Conservation (phyloP, 2,329 filamentous ascomycete genomes). For the Fusarium foetens region DNA sequence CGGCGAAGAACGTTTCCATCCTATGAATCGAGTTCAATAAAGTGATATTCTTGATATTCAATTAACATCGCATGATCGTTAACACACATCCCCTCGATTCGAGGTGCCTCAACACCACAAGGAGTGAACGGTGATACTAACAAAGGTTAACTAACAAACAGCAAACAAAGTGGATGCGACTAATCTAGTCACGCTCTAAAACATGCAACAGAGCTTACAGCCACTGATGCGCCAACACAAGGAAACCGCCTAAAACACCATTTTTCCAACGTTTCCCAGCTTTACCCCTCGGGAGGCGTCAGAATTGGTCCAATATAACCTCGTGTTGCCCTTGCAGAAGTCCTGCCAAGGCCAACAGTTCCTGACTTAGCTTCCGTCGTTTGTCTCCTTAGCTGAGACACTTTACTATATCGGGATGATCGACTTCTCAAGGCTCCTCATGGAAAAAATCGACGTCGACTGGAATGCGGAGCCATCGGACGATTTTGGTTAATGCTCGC, state of each 20-base stretch:
- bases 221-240: slow-evolving; percentile 7
- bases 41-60: not conserved
- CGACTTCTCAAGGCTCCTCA: not conserved
- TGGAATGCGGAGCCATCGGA: slow-evolving; percentile 23
- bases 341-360: not conserved
- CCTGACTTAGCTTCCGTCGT: slow-evolving; percentile 1
- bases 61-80: too few relatives aligned
- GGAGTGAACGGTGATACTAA: not conserved
- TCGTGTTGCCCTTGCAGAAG: not conserved
- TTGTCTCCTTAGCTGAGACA: not conserved
- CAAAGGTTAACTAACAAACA: not conserved
- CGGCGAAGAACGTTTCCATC: not conserved
- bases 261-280: not conserved
- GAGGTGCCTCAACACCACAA: slow-evolving; percentile 6
- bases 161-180: not conserved
- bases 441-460: not conserved
- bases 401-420: slow-evolving; percentile 1
- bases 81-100: not conserved
- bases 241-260: too few relatives aligned
- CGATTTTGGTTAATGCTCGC: not conserved
- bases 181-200: not conserved
- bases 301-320: not conserved
- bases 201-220: slow-evolving; percentile 10
- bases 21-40: not conserved
- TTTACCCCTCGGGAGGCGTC: slow-evolving; percentile 9